These are phyloP conservation scores for Xylariaceae sp. DNA, from an alignment of 2,329 filamentous ascomycete genomes.

Conservation along the genomic window DNA sequence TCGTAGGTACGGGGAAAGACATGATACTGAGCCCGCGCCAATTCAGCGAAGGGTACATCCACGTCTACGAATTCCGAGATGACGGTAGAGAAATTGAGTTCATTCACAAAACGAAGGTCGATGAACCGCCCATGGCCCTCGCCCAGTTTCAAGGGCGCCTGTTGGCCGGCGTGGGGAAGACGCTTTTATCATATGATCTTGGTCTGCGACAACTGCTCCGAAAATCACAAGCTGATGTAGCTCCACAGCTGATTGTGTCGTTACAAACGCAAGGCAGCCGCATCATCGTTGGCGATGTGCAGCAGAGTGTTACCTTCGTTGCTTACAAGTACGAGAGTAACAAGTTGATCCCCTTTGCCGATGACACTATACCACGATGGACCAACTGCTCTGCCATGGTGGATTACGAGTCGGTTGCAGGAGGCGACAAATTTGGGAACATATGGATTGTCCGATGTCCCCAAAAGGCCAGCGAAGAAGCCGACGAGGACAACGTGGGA, in stretches of 20 bases:
- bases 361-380: constrained; percentile 87
- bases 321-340: constrained; percentile 93
- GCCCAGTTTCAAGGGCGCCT: constrained; percentile 90
- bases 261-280: constrained; percentile 87
- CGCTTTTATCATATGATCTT: constrained; percentile 84
- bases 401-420: constrained; percentile 93
- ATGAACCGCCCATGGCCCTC: constrained; percentile 84
- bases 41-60: constrained; percentile 76
- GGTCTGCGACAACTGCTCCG: constrained; percentile 89
- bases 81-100: constrained; percentile 87
- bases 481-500: constrained; percentile 87
- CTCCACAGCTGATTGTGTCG: constrained; percentile 78
- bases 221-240: constrained; percentile 79
- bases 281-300: constrained; percentile 87
- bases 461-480: constrained; percentile 78
- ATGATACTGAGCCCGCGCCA: constrained; percentile 74
- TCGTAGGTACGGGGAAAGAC: constrained; percentile 92
- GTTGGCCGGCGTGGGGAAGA: constrained; percentile 77
- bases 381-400: constrained; percentile 90
- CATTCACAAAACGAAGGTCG: constrained; percentile 92
- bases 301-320: constrained; percentile 86
- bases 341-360: constrained; percentile 85
- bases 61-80: constrained; percentile 86
- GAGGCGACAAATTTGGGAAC: constrained; percentile 97
- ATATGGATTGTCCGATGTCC: constrained; percentile 89